Conservation (phyloP, 2,329 filamentous ascomycete species). For the Pseudocercospora eumusae region DNA sequence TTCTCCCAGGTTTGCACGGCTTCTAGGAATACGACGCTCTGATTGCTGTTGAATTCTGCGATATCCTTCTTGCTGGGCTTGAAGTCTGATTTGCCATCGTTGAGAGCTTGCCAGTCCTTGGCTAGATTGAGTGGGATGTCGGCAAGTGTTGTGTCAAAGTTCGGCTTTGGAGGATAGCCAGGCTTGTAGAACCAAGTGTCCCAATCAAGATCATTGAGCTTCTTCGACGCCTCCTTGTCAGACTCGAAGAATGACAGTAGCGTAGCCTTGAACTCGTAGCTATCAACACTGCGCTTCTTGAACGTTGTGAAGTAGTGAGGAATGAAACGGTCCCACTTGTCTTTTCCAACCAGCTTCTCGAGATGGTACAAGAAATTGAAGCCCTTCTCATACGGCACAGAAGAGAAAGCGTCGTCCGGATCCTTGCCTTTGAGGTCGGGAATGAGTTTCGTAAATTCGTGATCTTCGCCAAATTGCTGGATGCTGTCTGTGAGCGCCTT, state of each 20-base stretch:
- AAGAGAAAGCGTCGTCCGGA: slow-evolving; percentile 93
- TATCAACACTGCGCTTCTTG: slow-evolving; percentile 84
- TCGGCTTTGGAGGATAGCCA: slow-evolving; percentile 84
- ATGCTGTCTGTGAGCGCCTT: slow-evolving; percentile 82
- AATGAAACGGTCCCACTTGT: slow-evolving; percentile 94
- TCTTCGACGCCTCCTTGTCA: slow-evolving; percentile 63
- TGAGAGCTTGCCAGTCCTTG: slow-evolving; percentile 70
- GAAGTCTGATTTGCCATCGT: slow-evolving; percentile 46
- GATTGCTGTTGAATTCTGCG: slow-evolving; percentile 75
- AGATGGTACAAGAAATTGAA: slow-evolving; percentile 92
- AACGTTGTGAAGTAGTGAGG: slow-evolving; percentile 89
- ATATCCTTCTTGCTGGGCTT: slow-evolving; percentile 69
- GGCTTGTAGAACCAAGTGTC: slow-evolving; percentile 85
- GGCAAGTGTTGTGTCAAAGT: slow-evolving; percentile 85
- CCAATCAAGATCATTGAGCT: slow-evolving; percentile 79
- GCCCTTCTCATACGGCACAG: slow-evolving; percentile 92
- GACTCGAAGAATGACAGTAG: slow-evolving; percentile 79
- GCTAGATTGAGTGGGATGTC: slow-evolving; percentile 82
- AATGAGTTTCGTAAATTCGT: slow-evolving; percentile 91
- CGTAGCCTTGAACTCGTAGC: slow-evolving; percentile 89
- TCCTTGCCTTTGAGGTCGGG: slow-evolving; percentile 86
- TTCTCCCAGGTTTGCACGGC: slow-evolving; percentile 67
- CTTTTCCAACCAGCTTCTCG: slow-evolving; percentile 78
- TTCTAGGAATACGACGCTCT: slow-evolving; percentile 89
- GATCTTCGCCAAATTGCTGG: slow-evolving; percentile 73